Conservation (phyloP, 768 basidiomycete genomes). For the Agrocybe praecox region DNA sequence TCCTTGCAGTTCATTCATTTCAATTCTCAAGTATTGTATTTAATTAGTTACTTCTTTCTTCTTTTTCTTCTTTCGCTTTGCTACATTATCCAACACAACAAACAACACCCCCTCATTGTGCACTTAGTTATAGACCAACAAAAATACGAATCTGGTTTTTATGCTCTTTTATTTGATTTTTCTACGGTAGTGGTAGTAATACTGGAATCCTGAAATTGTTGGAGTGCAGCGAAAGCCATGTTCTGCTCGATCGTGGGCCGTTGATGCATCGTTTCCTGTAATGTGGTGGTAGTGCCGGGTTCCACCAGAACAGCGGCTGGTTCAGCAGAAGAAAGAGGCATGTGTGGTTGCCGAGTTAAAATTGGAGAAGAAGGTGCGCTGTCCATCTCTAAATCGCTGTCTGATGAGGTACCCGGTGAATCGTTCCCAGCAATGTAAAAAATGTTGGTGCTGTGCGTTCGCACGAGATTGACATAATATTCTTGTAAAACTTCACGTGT, state of each 20-base stretch:
- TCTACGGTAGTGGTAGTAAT: conserved; percentile 4
- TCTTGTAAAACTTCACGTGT: conserved; percentile 89
- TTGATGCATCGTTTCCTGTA: conserved; percentile 46
- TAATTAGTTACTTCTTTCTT: conserved; percentile 19
- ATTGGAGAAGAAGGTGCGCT: conserved; percentile 53
- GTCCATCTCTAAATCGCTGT: conserved; percentile 63
- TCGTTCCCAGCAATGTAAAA: conserved; percentile 54
- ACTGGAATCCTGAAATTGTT: conserved; percentile 44
- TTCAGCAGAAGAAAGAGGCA: conserved; percentile 30
- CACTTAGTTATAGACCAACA: conserved; percentile 16
- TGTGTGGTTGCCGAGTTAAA: conserved; percentile 29
- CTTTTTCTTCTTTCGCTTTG: conserved; percentile 8
- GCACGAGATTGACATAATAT: conserved; percentile 92
- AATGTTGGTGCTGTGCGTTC: conserved; percentile 71
- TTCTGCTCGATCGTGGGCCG: conserved; percentile 81
- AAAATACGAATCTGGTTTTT: conserved; percentile 11
- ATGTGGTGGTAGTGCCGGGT: conserved; percentile 29
- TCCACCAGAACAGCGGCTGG: conserved; percentile 47
- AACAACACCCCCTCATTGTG: conserved; percentile 18
- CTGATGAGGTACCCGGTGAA: conserved; percentile 42
- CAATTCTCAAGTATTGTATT: conserved; percentile 27
- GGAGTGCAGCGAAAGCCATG: conserved; percentile 78
- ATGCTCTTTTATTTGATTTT: conserved; percentile 4
- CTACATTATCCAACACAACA: conserved; percentile 12
- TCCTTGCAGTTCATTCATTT: conserved; percentile 24